These are phyloP conservation scores for Firmiana major DNA, from an alignment of 345 rosid genomes.

Conservation along the genomic window DNA sequence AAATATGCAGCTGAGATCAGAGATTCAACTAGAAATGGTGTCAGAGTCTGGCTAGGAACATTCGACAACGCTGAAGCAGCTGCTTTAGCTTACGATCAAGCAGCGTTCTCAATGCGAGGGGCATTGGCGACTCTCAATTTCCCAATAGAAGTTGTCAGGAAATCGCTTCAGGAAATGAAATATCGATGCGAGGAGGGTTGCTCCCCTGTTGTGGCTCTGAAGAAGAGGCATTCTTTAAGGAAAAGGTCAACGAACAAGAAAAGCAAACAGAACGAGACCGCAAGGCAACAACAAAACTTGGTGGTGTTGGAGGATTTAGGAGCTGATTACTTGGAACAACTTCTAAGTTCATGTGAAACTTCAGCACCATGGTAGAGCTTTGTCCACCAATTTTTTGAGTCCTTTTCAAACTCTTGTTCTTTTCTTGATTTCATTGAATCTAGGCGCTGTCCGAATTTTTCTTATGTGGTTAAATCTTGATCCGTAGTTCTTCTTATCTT, in stretches of 20 bases:
- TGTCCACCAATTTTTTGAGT: conserved; percentile 1
- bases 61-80: conserved; percentile 71
- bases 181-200: conserved; percentile 46
- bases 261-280: conserved; percentile 19
- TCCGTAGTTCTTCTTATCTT: neutral
- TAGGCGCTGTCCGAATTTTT: neutral
- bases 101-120: conserved; percentile 60
- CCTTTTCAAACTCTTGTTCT: neutral
- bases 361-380: neutral
- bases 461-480: neutral
- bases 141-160: conserved; percentile 45
- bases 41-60: conserved; percentile 76
- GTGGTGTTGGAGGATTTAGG: conserved; percentile 72
- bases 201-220: conserved; percentile 63
- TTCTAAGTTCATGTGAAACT: conserved; percentile 47
- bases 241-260: conserved; percentile 32
- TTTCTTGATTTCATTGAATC: neutral
- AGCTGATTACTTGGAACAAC: conserved; percentile 64
- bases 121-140: conserved; percentile 58
- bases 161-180: conserved; percentile 52
- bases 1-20: conserved; percentile 76
- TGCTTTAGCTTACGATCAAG: conserved; percentile 76
- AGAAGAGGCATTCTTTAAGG: conserved; percentile 50
- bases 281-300: conserved; percentile 24
- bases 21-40: conserved; percentile 58